phyloP scores from a whole-genome alignment of 345 rosid genomes.

The Gossypium rotundifolium region DNA sequence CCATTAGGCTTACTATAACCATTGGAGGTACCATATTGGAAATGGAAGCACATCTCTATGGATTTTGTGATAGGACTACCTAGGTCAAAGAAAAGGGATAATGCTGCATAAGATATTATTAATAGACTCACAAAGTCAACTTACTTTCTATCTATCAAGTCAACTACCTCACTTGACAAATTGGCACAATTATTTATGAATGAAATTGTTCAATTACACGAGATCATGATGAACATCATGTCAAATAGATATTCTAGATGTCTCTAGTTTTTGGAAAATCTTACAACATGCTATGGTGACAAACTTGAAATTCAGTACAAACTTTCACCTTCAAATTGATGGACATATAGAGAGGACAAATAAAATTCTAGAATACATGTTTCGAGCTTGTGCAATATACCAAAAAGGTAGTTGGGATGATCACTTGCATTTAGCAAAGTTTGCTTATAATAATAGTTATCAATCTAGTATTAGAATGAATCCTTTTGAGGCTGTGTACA shows the following conservation, averaged over 20 bases:
- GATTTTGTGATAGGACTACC: not conserved
- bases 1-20: too few species aligned
- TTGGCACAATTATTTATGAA: not conserved
- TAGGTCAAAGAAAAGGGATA: not conserved
- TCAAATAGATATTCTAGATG: too few species aligned
- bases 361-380: not conserved
- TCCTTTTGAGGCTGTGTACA: not conserved
- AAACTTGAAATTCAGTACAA: too few species aligned
- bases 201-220: not conserved
- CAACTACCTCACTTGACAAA: not conserved
- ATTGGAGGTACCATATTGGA: too few species aligned
- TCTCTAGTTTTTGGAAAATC: too few species aligned
- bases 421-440: too few species aligned
- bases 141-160: too few species aligned
- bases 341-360: too few species aligned
- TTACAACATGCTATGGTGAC: too few species aligned
- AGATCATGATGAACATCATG: too few species aligned
- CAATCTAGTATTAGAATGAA: not conserved
- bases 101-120: not conserved
- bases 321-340: not conserved
- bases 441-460: not conserved
- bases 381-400: not conserved
- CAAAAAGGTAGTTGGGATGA: not conserved
- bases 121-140: not conserved
- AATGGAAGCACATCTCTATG: not conserved